Conservation (phyloP, 768 basidiomycete species). For the Phylloporus rhodoxanthus region DNA sequence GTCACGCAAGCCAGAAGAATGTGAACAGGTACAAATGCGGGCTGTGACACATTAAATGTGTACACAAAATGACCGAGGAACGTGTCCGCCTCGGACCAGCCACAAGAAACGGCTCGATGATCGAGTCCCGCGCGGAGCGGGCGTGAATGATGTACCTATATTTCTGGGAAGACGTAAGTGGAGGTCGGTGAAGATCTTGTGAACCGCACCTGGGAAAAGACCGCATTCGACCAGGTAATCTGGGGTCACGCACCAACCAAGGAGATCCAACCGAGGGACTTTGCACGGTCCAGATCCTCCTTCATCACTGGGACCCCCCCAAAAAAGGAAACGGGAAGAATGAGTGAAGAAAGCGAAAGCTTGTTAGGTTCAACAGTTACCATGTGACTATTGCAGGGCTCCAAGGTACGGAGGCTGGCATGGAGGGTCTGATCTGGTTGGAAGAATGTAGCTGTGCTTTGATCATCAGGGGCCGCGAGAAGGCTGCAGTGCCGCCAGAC, state of each 20-base stretch:
- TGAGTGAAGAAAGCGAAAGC: neutral
- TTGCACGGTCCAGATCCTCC: conserved; percentile 39
- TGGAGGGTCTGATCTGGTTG: neutral
- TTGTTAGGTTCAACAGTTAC: conserved; percentile 1
- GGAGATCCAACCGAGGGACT: conserved; percentile 45
- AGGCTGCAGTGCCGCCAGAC: neutral
- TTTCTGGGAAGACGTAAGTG: conserved; percentile 33
- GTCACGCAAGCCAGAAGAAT: neutral
- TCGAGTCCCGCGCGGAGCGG: neutral
- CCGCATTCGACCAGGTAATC: conserved; percentile 44
- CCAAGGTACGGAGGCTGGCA: neutral
- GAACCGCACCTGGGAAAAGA: conserved; percentile 35
- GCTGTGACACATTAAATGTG: neutral
- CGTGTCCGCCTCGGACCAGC: neutral
- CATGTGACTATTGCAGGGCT: neutral
- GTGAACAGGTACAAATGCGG: neutral
- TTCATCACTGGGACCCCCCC: conserved; percentile 35
- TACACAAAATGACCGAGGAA: neutral
- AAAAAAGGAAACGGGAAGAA: neutral
- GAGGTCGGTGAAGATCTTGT: conserved; percentile 34
- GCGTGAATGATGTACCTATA: neutral
- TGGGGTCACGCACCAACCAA: conserved; percentile 49
- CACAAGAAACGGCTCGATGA: neutral
- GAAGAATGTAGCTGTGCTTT: neutral
- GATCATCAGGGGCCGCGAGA: neutral